Conservation (phyloP, 2,329 filamentous ascomycete genomes). For the Diaporthe nobilis region DNA sequence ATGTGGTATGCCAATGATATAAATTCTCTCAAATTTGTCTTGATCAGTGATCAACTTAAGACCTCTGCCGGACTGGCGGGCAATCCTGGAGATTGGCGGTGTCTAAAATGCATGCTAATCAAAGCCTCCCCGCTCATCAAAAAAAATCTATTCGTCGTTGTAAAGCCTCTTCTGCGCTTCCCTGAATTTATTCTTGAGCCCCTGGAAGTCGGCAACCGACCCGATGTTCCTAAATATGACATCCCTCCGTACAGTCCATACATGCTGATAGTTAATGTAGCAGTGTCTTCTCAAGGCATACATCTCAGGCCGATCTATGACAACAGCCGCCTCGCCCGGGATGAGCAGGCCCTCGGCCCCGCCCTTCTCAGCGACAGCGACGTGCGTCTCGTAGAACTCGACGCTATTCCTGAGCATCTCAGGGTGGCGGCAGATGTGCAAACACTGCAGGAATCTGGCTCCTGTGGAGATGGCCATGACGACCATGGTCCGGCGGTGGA, state of each 20-base stretch:
- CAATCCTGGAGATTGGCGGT: neutral
- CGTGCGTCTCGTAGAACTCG: neutral
- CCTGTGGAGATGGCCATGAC: neutral
- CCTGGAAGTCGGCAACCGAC: neutral
- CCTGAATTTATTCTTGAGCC: neutral
- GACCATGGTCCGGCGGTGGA: neutral
- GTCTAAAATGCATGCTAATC: neutral
- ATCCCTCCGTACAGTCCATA: neutral
- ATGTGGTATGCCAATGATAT: too few species aligned
- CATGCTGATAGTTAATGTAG: constrained; percentile 4
- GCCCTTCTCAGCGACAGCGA: neutral
- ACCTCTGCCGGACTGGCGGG: neutral
- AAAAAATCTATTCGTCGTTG: neutral
- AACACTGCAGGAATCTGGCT: neutral
- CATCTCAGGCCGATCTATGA: neutral
- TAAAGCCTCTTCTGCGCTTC: neutral
- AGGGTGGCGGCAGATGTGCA: neutral
- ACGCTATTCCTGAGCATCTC: neutral
- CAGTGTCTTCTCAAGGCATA: neutral
- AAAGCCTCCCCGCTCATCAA: neutral
- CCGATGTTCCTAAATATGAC: neutral
- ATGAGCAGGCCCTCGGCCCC: neutral
- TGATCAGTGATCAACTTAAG: too few species aligned
- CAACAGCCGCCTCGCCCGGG: neutral
- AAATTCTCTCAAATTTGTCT: neutral